Conservation (phyloP, 371 early-diverging fungal genomes). For the Mucor mucedo region DNA sequence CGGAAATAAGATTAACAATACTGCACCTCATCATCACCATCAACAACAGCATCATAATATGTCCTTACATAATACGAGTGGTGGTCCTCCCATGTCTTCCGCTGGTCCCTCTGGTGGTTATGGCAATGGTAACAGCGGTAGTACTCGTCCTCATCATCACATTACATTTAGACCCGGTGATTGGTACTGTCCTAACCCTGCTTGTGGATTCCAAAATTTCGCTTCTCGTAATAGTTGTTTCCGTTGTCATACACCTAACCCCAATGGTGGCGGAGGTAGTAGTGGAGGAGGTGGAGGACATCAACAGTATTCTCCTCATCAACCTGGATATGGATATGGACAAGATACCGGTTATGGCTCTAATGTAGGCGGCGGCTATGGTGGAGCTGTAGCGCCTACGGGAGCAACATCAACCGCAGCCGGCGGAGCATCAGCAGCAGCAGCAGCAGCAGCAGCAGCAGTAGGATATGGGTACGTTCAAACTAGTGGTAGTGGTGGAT, state of each 20-base stretch:
- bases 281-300: neutral
- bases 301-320: constrained; percentile 24
- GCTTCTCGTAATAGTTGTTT: constrained; percentile 68
- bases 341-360: neutral
- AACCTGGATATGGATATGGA: constrained; percentile 42
- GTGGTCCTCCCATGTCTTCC: neutral
- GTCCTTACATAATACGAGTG: constrained; percentile 5
- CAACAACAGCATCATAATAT: constrained; percentile 6
- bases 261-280: constrained; percentile 16
- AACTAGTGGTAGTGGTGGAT: neutral
- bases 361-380: neutral
- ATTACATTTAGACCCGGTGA: constrained; percentile 65
- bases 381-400: too few relatives aligned
- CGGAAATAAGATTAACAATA: constrained; percentile 6
- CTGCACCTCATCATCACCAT: neutral
- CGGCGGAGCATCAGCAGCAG: too few relatives aligned
- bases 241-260: constrained; percentile 63
- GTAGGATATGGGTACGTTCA: constrained; percentile 28
- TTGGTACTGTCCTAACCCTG: constrained; percentile 75
- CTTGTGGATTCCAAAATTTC: constrained; percentile 80
- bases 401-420: too few relatives aligned
- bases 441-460: neutral
- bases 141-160: constrained; percentile 34
- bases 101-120: constrained; percentile 15
- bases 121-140: constrained; percentile 11